Conservation (phyloP, 106 monocot genomes). For the Platanthera guangdongensis region DNA sequence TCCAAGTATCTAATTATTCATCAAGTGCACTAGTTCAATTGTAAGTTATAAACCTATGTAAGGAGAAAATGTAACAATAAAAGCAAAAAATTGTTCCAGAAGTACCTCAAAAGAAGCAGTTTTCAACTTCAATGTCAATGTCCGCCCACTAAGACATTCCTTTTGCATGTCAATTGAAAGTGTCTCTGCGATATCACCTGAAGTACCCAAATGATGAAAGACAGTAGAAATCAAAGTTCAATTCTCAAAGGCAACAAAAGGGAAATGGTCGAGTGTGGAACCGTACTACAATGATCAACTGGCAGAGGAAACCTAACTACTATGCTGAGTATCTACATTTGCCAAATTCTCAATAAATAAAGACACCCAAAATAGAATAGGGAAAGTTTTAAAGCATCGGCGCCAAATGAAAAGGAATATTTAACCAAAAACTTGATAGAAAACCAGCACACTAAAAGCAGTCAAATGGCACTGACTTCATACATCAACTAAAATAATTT, state of each 20-base stretch:
- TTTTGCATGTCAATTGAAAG: slow-evolving; percentile 81
- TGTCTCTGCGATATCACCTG: slow-evolving; percentile 77
- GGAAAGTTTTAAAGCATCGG: background rate
- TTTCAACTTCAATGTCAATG: slow-evolving; percentile 89
- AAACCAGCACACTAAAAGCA: background rate
- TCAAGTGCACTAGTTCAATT: too few relatives aligned
- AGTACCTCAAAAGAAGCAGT: slow-evolving; percentile 85
- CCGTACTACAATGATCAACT: background rate
- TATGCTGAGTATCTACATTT: background rate
- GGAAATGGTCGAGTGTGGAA: background rate
- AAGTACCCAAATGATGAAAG: slow-evolving; percentile 4
- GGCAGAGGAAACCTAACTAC: background rate
- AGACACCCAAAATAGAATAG: background rate
- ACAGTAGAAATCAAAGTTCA: background rate
- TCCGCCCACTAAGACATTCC: slow-evolving; percentile 64
- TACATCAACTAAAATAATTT: background rate
- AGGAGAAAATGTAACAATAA: background rate
- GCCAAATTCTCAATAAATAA: background rate
- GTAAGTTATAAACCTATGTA: too few relatives aligned
- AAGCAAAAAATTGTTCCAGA: background rate
- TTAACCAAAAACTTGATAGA: background rate
- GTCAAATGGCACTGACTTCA: background rate
- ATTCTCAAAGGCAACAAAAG: background rate
- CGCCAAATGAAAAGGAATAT: background rate
- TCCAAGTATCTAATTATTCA: too few relatives aligned